Evolutionary conservation across 805 yeast species (phyloP).

Genomic region (Metschnikowia proteae): DNA sequence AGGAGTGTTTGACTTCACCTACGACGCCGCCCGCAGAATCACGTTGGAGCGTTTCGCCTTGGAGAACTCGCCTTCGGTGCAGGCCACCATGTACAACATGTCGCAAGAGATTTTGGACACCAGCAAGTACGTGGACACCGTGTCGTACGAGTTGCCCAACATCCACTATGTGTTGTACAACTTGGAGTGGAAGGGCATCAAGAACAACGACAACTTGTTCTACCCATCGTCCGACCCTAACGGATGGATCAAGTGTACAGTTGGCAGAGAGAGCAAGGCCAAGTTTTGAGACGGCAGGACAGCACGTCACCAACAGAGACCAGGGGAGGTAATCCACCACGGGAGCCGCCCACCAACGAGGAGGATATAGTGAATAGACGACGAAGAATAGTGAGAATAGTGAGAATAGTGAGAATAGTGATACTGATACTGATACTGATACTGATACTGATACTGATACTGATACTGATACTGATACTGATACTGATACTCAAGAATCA

Average conservation of each 20-base stretch:
- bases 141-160: constrained; percentile 79
- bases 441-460: too few species aligned
- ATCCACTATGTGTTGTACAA: constrained; percentile 85
- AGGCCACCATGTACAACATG: constrained; percentile 96
- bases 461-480: too few species aligned
- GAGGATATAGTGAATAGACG: not conserved
- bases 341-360: not conserved
- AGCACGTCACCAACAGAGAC: not conserved
- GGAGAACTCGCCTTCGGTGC: constrained; percentile 91
- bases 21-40: constrained; percentile 56
- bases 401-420: too few species aligned
- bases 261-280: constrained; percentile 53
- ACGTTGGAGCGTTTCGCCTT: constrained; percentile 77
- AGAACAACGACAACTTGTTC: constrained; percentile 76
- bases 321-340: too few species aligned
- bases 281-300: constrained; percentile 37
- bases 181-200: constrained; percentile 78
- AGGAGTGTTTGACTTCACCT: constrained; percentile 64
- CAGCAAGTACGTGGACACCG: constrained; percentile 57
- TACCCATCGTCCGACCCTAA: constrained; percentile 92
- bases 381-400: too few species aligned
- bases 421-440: too few species aligned
- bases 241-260: constrained; percentile 85
- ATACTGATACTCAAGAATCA: too few species aligned
- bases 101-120: constrained; percentile 60